Base-by-base conservation (phyloP, 495 filamentous ascomycete genomes). In the Platismatia glauca region DNA sequence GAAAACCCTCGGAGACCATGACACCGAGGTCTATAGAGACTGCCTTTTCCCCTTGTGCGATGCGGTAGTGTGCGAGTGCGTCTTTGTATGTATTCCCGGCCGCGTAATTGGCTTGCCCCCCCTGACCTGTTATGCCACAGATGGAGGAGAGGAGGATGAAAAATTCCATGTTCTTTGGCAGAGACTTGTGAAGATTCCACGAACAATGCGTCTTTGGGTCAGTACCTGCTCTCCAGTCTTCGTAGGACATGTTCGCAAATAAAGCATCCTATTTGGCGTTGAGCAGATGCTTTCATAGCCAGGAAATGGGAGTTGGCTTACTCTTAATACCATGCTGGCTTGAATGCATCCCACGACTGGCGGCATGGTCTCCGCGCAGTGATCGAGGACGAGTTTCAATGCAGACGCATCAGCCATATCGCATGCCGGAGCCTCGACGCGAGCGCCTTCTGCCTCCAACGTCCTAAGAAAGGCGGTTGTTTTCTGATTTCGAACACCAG, bases 131-230 rank as follows among this genome's bases (percentile, higher is more conserved):
- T 16, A 79, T 73, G 38, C 81, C 82, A n/a, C 83, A 74, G 20
- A 83, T 75, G 4, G 85, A 88, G 7, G 82, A 85, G 38, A 87
- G 78, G 39, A 79, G 76, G 29, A 88, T 72, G 72, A 88, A 88
- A 75, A 89, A 89, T 67, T 88, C 85, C 0, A 88, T 76, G 0
- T 64, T 69, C 29, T 67, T 39, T 0, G 70, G 63, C 22, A 75
- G 60, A 18, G 66, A 50, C 12, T 78, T 69, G 60, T 82, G 71
- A 60, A 84, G 72, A 61, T 84, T 81, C 73, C 72, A 75, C 4
- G 78, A 72, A 1, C 79, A 80, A 39, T 72, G 64, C 8, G 78
- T 74, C 62, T 83, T 83, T 58, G 74, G 73, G 11, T 55, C 35
- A n/a, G 73, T 63, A n/a, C 73, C 71, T 4, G 70, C 65, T 3